Evolutionary conservation across 2,329 filamentous ascomycete genomes (phyloP), one percentile per base, ranked within the genome.

Genomic region (Colletotrichum coccodes): DNA sequence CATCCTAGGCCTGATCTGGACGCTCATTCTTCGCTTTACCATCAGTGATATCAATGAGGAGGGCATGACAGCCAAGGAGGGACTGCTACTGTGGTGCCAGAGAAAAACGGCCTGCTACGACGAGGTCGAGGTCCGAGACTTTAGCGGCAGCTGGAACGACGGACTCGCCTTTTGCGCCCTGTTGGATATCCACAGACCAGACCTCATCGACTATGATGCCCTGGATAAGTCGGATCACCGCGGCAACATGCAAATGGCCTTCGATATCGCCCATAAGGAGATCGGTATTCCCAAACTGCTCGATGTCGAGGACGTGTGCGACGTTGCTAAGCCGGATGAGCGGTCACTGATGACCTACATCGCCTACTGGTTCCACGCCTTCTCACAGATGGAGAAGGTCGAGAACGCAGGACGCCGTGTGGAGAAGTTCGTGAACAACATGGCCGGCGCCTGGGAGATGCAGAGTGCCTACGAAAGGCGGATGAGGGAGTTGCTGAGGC

Each of bases 391-490:
- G 91, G 96, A 99, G 83, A 93, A 95, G 79, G 96, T 99, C 9
- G 96, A 99, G 81, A 99, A 99, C 78, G 96, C 96, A 4, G 96
- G 96, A 6, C 90, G 96, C 70, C 90, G 96, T 73, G 96, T 99
- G 6, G 96, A 99, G 83, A 99, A 99, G 81, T 99, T 99, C 76
- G 93, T 99, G 74, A 94, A 94, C 78, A 98, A 96, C 79, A 98
- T 99, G 96, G 94, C 98, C 78, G 96, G 96, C 26, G 95, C 96
- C 9, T 99, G 96, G 96, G 95, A 98, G 82, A 99, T 99, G 96
- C 95, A 99, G 81, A 97, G 94, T 77, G 93, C 92, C 34, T 99
- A 95, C 78, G 96, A 99, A 84, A 88, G 92, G 76, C 90, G 96
- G 70, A 97, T 98, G 93, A 89, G 90, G 66, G 93, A 91, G 73